Evolutionary conservation across 176 grass and related monocot genomes (phyloP).

Genomic region (Zoysia japonica): DNA sequence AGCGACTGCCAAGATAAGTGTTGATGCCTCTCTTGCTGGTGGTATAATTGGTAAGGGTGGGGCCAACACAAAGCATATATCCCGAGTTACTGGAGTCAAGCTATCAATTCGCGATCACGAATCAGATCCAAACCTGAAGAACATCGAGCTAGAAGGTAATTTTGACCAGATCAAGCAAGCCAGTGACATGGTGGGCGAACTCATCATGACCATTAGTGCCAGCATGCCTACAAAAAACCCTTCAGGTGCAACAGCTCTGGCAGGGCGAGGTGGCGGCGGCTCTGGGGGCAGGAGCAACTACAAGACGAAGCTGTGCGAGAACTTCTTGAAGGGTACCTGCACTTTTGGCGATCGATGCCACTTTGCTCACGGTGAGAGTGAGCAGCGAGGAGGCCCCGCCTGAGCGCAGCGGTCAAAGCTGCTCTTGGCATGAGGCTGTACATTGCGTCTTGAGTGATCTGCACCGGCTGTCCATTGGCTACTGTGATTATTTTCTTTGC

Average conservation of each 20-base stretch:
- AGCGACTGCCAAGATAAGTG: conserved; percentile 90
- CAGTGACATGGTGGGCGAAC: conserved; percentile 74
- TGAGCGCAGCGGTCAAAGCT: conserved; percentile 23
- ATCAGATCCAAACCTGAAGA: conserved; percentile 67
- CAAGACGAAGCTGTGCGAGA: conserved; percentile 90
- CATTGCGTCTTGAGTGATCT: conserved; percentile 15
- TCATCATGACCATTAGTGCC: conserved; percentile 67
- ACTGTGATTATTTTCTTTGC: conserved; percentile 33
- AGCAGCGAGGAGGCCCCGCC: conserved; percentile 55
- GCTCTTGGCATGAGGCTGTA: conserved; percentile 20
- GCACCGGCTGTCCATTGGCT: conserved; percentile 5
- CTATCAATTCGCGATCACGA: conserved; percentile 77
- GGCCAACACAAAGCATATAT: conserved; percentile 89
- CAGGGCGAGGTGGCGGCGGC: background rate
- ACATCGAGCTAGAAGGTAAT: conserved; percentile 88
- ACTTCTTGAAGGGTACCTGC: conserved; percentile 76
- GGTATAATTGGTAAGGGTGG: conserved; percentile 94
- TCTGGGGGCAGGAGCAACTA: conserved; percentile 60
- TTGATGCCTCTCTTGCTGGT: conserved; percentile 78
- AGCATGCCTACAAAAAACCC: conserved; percentile 36
- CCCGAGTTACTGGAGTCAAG: conserved; percentile 71
- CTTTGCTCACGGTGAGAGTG: conserved; percentile 83
- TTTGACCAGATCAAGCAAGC: conserved; percentile 97
- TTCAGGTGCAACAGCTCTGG: background rate
- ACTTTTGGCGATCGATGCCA: conserved; percentile 78